Evolutionary conservation across 352 stramenopile genomes (phyloP), one percentile per base, ranked within the genome.

Genomic region (Pilasporangium apinafurcum): DNA sequence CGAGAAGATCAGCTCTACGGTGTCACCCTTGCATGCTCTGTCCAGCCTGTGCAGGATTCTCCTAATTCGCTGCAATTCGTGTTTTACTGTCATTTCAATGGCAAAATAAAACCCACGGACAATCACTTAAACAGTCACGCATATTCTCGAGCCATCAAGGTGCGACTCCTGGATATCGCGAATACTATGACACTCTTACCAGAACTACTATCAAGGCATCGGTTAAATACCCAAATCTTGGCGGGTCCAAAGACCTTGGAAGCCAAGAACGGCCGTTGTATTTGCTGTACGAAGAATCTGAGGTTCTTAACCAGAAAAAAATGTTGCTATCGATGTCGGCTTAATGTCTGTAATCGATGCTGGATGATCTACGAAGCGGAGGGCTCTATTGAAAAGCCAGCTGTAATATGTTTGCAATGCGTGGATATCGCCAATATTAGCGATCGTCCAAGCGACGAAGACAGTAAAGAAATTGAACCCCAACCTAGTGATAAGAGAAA

Each of bases 201-300:
- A 0, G 52, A 53, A 0, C 37, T 68, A 2, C 50, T 80, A 14
- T 59, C 50, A 1, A 48, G 58, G 1, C 64, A 62, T 3, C 62
- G 65, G 6, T 50, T 81, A 3, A 60, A 56, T 1, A 41, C 21
- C 0, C 62, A 78, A 50, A 54, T 67, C 18, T 59, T 71, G 22
- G 53, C 59, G 3, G 45, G 57, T 20, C 37, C 21, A 1, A 21
- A 26, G 0, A 39, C 38, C 16, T 50, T 63, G 28, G 24, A 34
- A 10, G 32, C 59, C n/a, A 57, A 56, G 33, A 80, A 76, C 31
- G 43, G 49, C 9, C 49, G 50, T 28, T 81, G 68, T 27, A 67
- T 68, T 21, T 64, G 62, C 42, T 81, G 68, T 33, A 78, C 68
- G 1, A 74, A 71, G 37, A 53, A 52, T 1, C 43, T 81, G 22